Conservation (phyloP, 2,329 filamentous ascomycete genomes). For the Ascochyta lentis region DNA sequence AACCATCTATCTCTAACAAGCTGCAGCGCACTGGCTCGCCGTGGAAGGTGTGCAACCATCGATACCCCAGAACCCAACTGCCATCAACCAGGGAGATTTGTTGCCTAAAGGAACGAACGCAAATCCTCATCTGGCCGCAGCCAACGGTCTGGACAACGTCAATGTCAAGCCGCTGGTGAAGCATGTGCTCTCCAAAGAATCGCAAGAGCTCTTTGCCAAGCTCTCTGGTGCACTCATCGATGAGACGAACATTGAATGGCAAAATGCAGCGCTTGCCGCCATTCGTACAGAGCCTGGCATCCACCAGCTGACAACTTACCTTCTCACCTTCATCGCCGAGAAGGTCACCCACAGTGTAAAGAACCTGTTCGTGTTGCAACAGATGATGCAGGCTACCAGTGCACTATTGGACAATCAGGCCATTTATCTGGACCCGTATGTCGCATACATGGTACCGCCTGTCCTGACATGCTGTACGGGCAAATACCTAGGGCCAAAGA, state of each 20-base stretch:
- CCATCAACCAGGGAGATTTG: conserved; percentile 83
- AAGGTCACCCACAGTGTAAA: conserved; percentile 94
- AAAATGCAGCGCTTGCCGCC: conserved; percentile 83
- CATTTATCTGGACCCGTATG: conserved; percentile 76
- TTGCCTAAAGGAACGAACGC: conserved; percentile 88
- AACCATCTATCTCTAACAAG: conserved; percentile 14
- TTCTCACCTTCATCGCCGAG: conserved; percentile 93
- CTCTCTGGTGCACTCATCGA: conserved; percentile 88
- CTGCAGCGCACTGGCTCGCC: conserved; percentile 89
- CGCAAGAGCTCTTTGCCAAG: conserved; percentile 96
- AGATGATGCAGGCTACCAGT: conserved; percentile 90
- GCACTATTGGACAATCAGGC: conserved; percentile 84
- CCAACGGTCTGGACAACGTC: conserved; percentile 82
- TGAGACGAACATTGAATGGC: conserved; percentile 84
- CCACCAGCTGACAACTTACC: conserved; percentile 95
- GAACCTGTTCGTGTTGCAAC: conserved; percentile 84
- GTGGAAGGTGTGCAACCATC: conserved; percentile 97
- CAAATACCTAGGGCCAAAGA: conserved; percentile 73
- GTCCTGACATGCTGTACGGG: conserved; percentile 91
- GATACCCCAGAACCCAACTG: conserved; percentile 94
- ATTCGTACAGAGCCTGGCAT: conserved; percentile 88
- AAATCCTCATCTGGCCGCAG: conserved; percentile 82
- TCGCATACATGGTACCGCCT: conserved; percentile 77
- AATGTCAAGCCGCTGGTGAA: conserved; percentile 90
- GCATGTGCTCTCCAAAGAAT: conserved; percentile 93